Base-by-base conservation (phyloP, 192 early-diverging fungal genomes). In the Entomortierella lignicola region DNA sequence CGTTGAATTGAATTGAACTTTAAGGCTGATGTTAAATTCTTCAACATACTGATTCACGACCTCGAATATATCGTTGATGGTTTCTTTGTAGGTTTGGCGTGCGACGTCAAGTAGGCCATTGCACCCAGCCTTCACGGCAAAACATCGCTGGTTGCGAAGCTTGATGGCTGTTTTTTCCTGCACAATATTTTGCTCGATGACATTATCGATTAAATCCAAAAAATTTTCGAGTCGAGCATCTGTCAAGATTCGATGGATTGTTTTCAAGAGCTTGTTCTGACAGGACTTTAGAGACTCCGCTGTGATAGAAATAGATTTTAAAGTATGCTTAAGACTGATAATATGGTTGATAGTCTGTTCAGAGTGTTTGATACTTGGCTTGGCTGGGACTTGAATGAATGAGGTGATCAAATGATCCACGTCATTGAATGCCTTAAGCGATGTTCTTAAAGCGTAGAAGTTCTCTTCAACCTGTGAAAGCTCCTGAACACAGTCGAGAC, bases 81-180 rank as follows among this genome's bases (percentile, higher is more conserved):
- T 84, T 82, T 95, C 94, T 75, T 89, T 89, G 72, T 94, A 95
- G 1, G 92, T 92, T 72, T 92, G 91, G 13, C 94, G 82, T 26
- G 92, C 92, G 31, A 97, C 92, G 73, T 98, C 96, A 23, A 98
- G 87, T 37, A 97, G 86, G 1, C 94, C 92, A 71, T 93, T 94
- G 17, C 92, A 86, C 4, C 94, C 92, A 25, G 91, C 86, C 82
- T 93, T 95, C 39, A 96, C 90, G 6, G 94, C 94, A 71, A 95
- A 94, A 63, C 94, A 95, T 29, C 94, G 85, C 80, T 96, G 96
- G 67, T 95, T 94, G 41, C 91, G 84, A 37, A 94, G 69, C 34
- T 90, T 92, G 21, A 94, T 72, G n/a, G 92, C 82, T 15, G 82
- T 90, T 69, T 92, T 96, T 70, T 94, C 90, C 53, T 86, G 82